A percentile compares a stretch with the other conserved stretches of the same genome.
These are phyloP conservation scores for Myxozyma geophila DNA, from an alignment of 805 yeast species.

Conservation along the genomic window DNA sequence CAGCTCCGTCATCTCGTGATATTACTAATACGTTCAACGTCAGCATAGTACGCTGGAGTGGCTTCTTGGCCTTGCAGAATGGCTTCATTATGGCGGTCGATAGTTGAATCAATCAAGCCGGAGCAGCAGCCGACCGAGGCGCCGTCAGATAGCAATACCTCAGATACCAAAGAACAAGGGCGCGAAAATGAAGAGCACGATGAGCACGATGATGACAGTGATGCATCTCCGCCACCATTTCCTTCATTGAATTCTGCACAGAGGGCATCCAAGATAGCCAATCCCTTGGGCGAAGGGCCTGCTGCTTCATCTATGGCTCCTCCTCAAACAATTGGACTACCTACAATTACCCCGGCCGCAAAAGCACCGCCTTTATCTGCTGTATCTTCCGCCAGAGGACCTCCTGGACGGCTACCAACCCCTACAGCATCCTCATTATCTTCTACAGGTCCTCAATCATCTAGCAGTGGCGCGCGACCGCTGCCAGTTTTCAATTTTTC, in stretches of 20 bases:
- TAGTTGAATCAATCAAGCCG: background rate
- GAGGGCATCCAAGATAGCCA: slow-evolving; percentile 12
- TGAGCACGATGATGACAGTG: slow-evolving; percentile 8
- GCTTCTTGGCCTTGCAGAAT: background rate
- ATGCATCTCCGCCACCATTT: slow-evolving; percentile 17
- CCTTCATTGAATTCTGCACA: slow-evolving; percentile 32
- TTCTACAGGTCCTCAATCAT: background rate
- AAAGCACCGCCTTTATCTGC: background rate
- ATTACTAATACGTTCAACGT: background rate
- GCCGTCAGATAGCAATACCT: slow-evolving; percentile 1
- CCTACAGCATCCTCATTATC: background rate
- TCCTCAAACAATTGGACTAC: slow-evolving; percentile 1
- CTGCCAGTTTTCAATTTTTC: slow-evolving; percentile 23
- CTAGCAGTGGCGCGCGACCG: slow-evolving; percentile 11
- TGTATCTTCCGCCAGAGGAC: background rate
- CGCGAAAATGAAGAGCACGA: slow-evolving; percentile 1
- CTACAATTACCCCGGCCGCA: background rate
- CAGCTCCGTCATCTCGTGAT: no score
- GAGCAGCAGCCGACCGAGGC: no score
- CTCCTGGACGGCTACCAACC: background rate
- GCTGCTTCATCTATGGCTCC: background rate
- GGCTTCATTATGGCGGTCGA: slow-evolving; percentile 7
- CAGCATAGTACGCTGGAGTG: background rate
- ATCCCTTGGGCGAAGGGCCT: background rate
- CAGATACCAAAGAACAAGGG: background rate